These are phyloP conservation scores for Rhodotorula glutinis DNA, from an alignment of 1,284 basidiomycete species.

Conservation along the genomic window DNA sequence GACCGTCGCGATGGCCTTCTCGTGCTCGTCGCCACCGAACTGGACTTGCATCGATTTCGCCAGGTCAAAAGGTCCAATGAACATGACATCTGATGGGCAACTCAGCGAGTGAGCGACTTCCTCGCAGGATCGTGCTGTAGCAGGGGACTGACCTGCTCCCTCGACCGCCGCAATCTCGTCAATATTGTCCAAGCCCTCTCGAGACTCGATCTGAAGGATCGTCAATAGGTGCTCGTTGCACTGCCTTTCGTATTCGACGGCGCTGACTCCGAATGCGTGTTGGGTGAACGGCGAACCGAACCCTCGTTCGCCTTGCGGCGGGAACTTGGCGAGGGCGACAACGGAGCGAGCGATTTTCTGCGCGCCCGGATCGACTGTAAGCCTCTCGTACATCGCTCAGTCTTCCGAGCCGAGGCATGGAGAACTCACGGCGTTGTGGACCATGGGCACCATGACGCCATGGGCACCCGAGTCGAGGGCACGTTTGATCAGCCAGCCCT, in stretches of 20 bases:
- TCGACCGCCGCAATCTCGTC: slow-evolving; percentile 46
- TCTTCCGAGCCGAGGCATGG: no score
- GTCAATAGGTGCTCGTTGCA: slow-evolving; percentile 45
- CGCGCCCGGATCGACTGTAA: neutral
- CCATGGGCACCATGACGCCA: slow-evolving; percentile 46
- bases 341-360: slow-evolving; percentile 39
- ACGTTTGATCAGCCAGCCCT: slow-evolving; percentile 48
- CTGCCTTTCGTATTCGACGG: slow-evolving; percentile 42
- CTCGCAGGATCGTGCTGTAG: neutral
- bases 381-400: no score
- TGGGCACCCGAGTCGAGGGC: slow-evolving; percentile 49
- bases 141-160: slow-evolving; percentile 42
- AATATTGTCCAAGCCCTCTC: slow-evolving; percentile 45
- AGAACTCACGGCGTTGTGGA: slow-evolving; percentile 41
- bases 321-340: slow-evolving; percentile 39
- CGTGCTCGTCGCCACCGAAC: slow-evolving; percentile 42
- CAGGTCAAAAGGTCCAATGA: slow-evolving; percentile 47
- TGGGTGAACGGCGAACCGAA: slow-evolving; percentile 46
- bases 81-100: slow-evolving; percentile 40
- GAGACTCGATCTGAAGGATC: slow-evolving; percentile 47
- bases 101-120: no score
- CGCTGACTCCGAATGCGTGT: slow-evolving; percentile 43
- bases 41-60: slow-evolving; percentile 41
- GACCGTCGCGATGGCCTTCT: slow-evolving; percentile 45
- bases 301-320: slow-evolving; percentile 39